Evolutionary conservation across 805 yeast species (phyloP).

Genomic region (Metschnikowia borealis): DNA sequence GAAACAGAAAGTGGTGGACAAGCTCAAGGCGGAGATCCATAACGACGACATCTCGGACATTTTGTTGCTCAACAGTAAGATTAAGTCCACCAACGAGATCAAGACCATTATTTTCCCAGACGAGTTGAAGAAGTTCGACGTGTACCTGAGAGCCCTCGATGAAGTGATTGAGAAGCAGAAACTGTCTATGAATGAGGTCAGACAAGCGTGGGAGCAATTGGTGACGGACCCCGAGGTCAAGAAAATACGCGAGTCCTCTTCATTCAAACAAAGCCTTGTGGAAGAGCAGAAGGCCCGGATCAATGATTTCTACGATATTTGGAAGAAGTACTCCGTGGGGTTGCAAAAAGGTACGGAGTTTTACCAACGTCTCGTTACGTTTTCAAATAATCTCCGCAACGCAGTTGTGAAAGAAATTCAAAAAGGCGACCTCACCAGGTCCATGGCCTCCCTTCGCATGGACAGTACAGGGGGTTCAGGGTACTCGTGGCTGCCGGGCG

Average conservation of each 20-base stretch:
- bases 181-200: constrained; percentile 35
- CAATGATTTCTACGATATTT: constrained; percentile 48
- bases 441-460: constrained; percentile 12
- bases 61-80: constrained; percentile 59
- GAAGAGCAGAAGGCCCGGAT: constrained; percentile 31
- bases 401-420: constrained; percentile 19
- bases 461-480: background rate
- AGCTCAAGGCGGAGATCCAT: constrained; percentile 66
- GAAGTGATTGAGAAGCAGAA: constrained; percentile 66
- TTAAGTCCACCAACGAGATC: constrained; percentile 54
- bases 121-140: constrained; percentile 74
- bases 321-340: constrained; percentile 59
- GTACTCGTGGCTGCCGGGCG: background rate
- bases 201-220: constrained; percentile 28
- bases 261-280: constrained; percentile 32
- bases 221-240: constrained; percentile 27
- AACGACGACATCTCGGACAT: constrained; percentile 81
- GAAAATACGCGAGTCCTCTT: constrained; percentile 42
- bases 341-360: constrained; percentile 57
- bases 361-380: constrained; percentile 49
- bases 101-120: constrained; percentile 54
- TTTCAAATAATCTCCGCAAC: constrained; percentile 26
- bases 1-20: constrained; percentile 55
- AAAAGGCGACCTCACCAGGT: constrained; percentile 3
- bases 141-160: constrained; percentile 61